These are phyloP conservation scores for Glycine latifolia DNA, from an alignment of 306 rosid species.

Conservation along the genomic window DNA sequence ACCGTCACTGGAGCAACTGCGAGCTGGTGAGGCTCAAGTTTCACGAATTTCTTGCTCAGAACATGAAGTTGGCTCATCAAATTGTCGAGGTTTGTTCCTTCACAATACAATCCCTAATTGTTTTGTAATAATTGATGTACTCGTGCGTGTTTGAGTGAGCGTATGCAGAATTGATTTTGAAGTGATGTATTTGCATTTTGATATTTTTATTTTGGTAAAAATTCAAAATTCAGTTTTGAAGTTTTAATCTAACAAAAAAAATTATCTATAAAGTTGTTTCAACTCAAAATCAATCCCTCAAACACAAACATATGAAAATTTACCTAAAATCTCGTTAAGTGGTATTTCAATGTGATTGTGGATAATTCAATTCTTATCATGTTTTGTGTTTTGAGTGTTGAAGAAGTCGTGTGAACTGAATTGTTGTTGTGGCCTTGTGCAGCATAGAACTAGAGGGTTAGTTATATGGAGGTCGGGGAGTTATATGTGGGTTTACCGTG, in stretches of 20 bases:
- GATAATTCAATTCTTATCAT: neutral
- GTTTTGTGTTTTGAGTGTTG: slow-evolving; percentile 18
- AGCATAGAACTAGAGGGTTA: slow-evolving; percentile 91
- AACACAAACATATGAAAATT: neutral
- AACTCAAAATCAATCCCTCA: neutral
- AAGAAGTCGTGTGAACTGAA: slow-evolving; percentile 54
- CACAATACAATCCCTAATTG: neutral
- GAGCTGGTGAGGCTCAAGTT: slow-evolving; percentile 92
- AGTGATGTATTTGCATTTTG: neutral
- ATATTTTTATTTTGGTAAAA: neutral
- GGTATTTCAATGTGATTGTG: neutral
- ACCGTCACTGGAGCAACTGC: slow-evolving; percentile 75
- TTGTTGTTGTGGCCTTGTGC: slow-evolving; percentile 61
- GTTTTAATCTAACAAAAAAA: neutral
- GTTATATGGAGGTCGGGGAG: slow-evolving; percentile 93
- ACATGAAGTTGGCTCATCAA: slow-evolving; percentile 89
- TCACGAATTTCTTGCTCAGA: slow-evolving; percentile 80
- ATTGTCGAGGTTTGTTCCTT: slow-evolving; percentile 70
- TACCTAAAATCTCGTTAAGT: neutral
- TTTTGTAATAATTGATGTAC: too few relatives aligned
- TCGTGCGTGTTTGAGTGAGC: neutral
- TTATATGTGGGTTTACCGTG: slow-evolving; percentile 91
- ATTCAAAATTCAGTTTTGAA: neutral
- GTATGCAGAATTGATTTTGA: neutral
- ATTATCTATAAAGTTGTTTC: neutral